Evolutionary conservation across 129 eudicot species (phyloP).

Genomic region (Artemisia argyi): DNA sequence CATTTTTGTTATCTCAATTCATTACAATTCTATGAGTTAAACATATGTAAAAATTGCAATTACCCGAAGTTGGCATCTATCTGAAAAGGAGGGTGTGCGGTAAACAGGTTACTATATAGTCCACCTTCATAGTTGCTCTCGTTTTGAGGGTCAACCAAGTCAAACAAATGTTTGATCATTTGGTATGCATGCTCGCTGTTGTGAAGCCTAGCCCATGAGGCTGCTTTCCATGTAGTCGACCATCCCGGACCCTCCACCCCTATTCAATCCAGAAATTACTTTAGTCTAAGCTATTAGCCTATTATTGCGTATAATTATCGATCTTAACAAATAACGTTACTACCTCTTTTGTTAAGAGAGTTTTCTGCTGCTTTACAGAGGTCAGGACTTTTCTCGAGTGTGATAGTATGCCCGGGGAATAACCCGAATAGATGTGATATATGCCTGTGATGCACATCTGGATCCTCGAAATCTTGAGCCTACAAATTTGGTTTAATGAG

Average conservation of each 20-base stretch:
- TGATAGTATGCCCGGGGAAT: constrained; percentile 65
- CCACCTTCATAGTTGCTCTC: constrained; percentile 62
- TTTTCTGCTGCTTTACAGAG: constrained; percentile 57
- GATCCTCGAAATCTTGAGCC: constrained; percentile 50
- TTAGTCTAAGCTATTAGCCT: neutral
- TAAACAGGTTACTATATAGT: constrained; percentile 62
- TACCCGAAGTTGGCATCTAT: constrained; percentile 73
- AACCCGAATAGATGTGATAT: constrained; percentile 66
- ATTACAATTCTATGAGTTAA: neutral
- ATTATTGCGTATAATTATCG: neutral
- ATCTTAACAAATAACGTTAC: neutral
- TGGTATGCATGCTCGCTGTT: constrained; percentile 61
- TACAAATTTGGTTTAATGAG: neutral
- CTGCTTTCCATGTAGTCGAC: constrained; percentile 77
- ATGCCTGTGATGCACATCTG: constrained; percentile 24
- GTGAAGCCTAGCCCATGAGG: constrained; percentile 62
- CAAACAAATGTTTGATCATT: constrained; percentile 65
- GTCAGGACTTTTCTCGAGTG: constrained; percentile 46
- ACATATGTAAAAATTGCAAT: neutral
- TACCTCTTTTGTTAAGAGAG: constrained; percentile 52
- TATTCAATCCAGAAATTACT: constrained; percentile 6
- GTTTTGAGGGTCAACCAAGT: constrained; percentile 63
- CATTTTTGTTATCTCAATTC: neutral
- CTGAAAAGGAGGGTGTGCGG: constrained; percentile 84
- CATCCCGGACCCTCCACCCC: constrained; percentile 83